A percentile compares a stretch with the other conserved stretches of the same genome.
Conservation (phyloP, 805 yeast genomes). For the Myxozyma vanderwaltii region DNA sequence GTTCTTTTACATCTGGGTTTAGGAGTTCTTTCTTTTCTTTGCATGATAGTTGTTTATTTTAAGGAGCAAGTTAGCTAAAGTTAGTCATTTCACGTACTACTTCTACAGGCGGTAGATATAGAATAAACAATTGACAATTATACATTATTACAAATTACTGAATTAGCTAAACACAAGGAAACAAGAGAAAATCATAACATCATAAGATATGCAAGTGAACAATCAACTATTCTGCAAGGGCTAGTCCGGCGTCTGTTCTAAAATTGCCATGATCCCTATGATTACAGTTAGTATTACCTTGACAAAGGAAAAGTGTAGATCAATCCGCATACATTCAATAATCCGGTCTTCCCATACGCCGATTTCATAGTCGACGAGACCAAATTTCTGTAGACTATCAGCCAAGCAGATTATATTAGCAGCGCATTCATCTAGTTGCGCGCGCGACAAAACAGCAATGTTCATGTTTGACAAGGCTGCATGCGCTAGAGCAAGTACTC, state of each 20-base stretch:
- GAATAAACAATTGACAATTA: too few relatives aligned
- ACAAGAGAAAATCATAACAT: too few relatives aligned
- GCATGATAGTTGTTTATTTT: too few relatives aligned
- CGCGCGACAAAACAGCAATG: background rate
- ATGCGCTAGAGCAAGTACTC: conserved; percentile 1
- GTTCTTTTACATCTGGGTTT: background rate
- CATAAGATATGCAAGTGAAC: background rate
- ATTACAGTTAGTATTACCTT: background rate
- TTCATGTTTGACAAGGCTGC: background rate
- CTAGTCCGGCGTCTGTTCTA: background rate
- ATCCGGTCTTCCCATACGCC: conserved; percentile 31
- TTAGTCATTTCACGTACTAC: too few relatives aligned
- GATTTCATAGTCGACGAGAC: conserved; percentile 31
- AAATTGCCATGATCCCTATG: background rate
- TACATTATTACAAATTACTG: too few relatives aligned
- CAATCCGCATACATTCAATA: conserved; percentile 9
- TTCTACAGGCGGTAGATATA: too few relatives aligned
- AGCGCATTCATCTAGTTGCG: conserved; percentile 16
- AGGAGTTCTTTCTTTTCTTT: background rate
- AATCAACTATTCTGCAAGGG: too few relatives aligned
- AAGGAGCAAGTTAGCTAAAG: too few relatives aligned
- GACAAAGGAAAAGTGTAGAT: background rate
- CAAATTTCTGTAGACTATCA: conserved; percentile 22
- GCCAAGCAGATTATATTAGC: conserved; percentile 9
- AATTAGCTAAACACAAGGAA: too few relatives aligned